Base-by-base conservation (phyloP, 208 protist species). In the Zelonia costaricensis region DNA sequence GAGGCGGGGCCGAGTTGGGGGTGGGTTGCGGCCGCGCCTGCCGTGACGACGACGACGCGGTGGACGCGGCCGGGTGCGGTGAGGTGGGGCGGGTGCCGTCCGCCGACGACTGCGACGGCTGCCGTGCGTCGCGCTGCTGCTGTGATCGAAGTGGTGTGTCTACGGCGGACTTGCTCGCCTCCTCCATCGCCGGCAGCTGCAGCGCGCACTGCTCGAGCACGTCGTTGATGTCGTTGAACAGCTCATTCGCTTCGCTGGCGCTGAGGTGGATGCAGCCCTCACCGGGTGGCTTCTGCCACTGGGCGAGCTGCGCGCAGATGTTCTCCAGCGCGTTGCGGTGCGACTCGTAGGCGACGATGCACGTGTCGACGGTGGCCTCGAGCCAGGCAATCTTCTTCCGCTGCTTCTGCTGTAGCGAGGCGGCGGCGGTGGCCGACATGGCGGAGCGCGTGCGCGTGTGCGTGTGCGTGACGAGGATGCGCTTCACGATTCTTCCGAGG, bases 281-380 rank as follows among this genome's bases (percentile, higher is more conserved):
- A 20, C 23, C 36, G 30, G 62, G 44, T 8, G 54, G 59, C 38
- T 63, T 62, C 39, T 69, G 61, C 61, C 59, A 69, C 51, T 53
- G 49, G 13, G 43, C 48, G 9, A 84, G 51, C 38, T 80, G 68
- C 0, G 49, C 48, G 53, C 64, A 69, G 22, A 84, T 48, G 43
- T 71, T 72, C 45, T 76, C 58, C 12, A 84, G 69, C n/a, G 62
- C 77, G 28, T 76, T 65, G 42, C 77, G 77, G 51, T 84, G 77
- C 3, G 55, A 67, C 52, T 84, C 77, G 63, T 84, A 84, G 46
- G 59, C 67, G 47, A 43, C 39, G 25, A 80, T 77, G 48, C 54
- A 62, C 22, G 42, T 66, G 28, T 79, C 73, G 7, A 84, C 63
- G 60, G 73, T 56, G 39, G 28, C 38, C 42, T 82, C 76, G n/a